These are phyloP conservation scores for Stephania yunnanensis DNA, from an alignment of 164 flowering plant genomes.

Conservation along the genomic window DNA sequence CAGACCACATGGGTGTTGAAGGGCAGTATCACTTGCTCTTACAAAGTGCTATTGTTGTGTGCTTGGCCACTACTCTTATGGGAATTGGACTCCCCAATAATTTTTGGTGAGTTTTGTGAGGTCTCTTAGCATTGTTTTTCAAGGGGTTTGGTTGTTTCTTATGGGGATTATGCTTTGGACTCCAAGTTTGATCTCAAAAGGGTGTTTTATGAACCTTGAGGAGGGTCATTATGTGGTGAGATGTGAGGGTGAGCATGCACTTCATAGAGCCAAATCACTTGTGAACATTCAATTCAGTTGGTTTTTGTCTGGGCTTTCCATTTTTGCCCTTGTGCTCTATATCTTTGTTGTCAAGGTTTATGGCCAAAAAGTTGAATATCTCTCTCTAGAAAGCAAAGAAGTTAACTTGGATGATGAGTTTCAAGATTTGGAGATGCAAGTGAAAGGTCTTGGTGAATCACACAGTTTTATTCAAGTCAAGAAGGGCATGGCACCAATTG, in stretches of 20 bases:
- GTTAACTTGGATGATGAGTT: constrained; percentile 15
- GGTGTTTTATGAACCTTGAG: constrained; percentile 50
- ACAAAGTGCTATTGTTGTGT: constrained; percentile 30
- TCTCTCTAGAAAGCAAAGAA: constrained; percentile 20
- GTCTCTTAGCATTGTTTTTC: constrained; percentile 56
- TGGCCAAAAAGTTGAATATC: constrained; percentile 28
- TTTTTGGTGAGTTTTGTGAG: constrained; percentile 58
- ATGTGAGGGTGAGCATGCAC: constrained; percentile 38
- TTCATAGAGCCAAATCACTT: constrained; percentile 56
- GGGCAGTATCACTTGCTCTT: constrained; percentile 55
- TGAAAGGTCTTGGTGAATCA: neutral
- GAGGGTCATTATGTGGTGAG: constrained; percentile 57
- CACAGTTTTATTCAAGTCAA: constrained; percentile 32
- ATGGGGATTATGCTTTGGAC: constrained; percentile 81
- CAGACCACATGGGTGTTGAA: constrained; percentile 55
- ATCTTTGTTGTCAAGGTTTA: constrained; percentile 26
- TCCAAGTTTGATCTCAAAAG: constrained; percentile 52
- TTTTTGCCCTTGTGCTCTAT: constrained; percentile 39
- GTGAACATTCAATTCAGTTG: constrained; percentile 68
- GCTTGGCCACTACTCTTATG: constrained; percentile 52
- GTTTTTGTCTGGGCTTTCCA: constrained; percentile 29
- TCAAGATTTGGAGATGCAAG: constrained; percentile 28
- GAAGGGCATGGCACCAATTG: constrained; percentile 20
- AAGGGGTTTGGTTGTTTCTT: constrained; percentile 67
- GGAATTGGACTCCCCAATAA: constrained; percentile 42